Conservation (phyloP, 2,329 filamentous ascomycete species). For the Cryphonectria parasitica region DNA sequence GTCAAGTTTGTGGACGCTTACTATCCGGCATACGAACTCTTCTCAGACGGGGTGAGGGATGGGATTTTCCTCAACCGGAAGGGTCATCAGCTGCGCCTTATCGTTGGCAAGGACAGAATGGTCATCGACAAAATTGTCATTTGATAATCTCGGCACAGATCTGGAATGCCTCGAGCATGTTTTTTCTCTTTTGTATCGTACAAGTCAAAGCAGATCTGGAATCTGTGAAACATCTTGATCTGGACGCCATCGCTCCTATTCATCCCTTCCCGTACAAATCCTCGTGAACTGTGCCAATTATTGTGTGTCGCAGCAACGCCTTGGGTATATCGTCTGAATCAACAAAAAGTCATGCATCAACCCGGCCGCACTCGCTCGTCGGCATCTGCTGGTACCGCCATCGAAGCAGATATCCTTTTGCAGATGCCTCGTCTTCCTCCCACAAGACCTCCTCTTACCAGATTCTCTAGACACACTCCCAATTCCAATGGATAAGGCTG, state of each 20-base stretch:
- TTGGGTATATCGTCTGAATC: conserved; percentile 18
- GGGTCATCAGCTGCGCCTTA: conserved; percentile 62
- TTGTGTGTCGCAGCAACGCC: neutral
- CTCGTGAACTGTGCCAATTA: neutral
- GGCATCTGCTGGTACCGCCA: neutral
- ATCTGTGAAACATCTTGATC: neutral
- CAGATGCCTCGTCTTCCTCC: neutral
- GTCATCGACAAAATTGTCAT: conserved; percentile 61
- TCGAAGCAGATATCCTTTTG: neutral
- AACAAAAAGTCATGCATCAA: conserved; percentile 5
- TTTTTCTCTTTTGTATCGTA: neutral
- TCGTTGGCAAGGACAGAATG: conserved; percentile 63
- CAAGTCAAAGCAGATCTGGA: neutral
- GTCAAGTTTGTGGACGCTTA: conserved; percentile 71
- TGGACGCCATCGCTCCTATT: conserved; percentile 6
- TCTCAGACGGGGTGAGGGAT: conserved; percentile 59
- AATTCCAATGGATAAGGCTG: neutral
- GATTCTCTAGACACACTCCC: neutral
- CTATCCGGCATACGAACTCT: conserved; percentile 75
- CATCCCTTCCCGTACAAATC: neutral
- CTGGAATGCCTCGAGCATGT: neutral
- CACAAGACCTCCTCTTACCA: neutral
- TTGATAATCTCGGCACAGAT: conserved; percentile 36
- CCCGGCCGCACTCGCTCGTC: neutral
- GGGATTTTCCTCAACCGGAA: conserved; percentile 58